A percentile compares a stretch with the other conserved stretches of the same genome.
Conservation (phyloP, 1,284 basidiomycete species). For the Phellopilus nigrolimitatus region DNA sequence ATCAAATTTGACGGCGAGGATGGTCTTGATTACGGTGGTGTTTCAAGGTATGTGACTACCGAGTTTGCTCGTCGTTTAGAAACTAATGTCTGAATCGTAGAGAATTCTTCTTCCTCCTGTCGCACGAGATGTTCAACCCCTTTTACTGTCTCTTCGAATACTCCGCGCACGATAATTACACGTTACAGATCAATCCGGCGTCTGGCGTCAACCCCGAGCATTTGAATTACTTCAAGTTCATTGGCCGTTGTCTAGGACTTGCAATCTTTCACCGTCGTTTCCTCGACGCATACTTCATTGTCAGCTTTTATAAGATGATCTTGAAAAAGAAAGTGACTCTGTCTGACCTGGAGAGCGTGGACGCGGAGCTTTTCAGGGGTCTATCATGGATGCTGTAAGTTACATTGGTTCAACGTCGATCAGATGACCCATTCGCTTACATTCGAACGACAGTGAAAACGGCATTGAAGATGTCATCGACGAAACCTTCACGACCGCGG, state of each 20-base stretch:
- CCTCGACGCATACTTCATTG: constrained; percentile 95
- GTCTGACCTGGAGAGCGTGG: constrained; percentile 82
- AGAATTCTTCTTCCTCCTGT: constrained; percentile 86
- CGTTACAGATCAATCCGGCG: constrained; percentile 92
- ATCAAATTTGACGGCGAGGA: constrained; percentile 99
- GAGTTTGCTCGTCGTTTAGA: background rate
- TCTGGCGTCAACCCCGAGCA: constrained; percentile 95
- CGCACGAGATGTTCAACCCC: constrained; percentile 94
- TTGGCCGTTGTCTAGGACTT: constrained; percentile 85
- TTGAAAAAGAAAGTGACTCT: constrained; percentile 86
- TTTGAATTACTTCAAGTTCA: constrained; percentile 97
- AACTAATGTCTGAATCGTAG: constrained; percentile 26
- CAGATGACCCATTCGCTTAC: background rate
- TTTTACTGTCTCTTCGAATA: constrained; percentile 98
- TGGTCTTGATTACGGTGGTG: constrained; percentile 96
- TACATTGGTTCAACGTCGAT: background rate
- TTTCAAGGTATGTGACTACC: constrained; percentile 66
- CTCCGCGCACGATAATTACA: constrained; percentile 96
- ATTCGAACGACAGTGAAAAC: constrained; percentile 62
- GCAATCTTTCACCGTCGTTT: constrained; percentile 96
- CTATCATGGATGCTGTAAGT: constrained; percentile 90
- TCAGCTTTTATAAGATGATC: constrained; percentile 98
- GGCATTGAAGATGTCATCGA: constrained; percentile 93
- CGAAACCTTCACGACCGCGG: constrained; percentile 91
- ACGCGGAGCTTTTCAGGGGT: constrained; percentile 83